A percentile compares a stretch with the other conserved stretches of the same genome.
Conservation (phyloP, 495 filamentous ascomycete genomes). For the Trichoderma reesei region DNA sequence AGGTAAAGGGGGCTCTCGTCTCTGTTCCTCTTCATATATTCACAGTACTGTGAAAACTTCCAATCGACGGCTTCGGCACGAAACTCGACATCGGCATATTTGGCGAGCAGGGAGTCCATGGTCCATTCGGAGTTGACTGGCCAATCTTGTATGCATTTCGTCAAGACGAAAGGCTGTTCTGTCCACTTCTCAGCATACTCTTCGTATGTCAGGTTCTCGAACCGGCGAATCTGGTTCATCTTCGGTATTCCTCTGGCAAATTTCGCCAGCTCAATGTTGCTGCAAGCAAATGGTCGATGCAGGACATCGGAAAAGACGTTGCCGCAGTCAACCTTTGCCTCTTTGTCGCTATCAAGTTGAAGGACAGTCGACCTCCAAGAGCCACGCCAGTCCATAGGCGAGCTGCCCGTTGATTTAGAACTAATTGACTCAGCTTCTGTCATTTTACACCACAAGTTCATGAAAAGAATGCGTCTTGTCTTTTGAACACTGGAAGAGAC, state of each 20-base stretch:
- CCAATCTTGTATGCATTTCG: conserved; percentile 75
- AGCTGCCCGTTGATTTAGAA: neutral
- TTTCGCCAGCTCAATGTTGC: conserved; percentile 55
- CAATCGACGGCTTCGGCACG: conserved; percentile 92
- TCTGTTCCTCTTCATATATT: conserved; percentile 71
- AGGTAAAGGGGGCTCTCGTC: conserved; percentile 93
- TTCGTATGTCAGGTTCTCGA: conserved; percentile 55
- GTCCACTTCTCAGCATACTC: conserved; percentile 73
- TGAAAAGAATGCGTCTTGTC: too few species aligned
- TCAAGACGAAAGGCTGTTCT: conserved; percentile 79
- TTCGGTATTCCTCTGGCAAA: conserved; percentile 63
- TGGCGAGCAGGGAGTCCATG: conserved; percentile 47
- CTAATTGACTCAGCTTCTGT: conserved; percentile 10
- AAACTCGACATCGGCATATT: conserved; percentile 60
- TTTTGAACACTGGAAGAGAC: conserved; percentile 5
- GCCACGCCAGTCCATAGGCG: conserved; percentile 61
- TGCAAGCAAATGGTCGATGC: conserved; percentile 85
- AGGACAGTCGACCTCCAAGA: conserved; percentile 82
- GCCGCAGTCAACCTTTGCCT: conserved; percentile 52
- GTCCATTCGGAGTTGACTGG: conserved; percentile 70
- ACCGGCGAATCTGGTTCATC: conserved; percentile 60
- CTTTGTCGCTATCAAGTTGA: conserved; percentile 40
- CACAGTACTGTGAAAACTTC: conserved; percentile 65
- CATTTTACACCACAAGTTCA: too few species aligned
- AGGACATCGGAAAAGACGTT: conserved; percentile 86